A percentile compares a stretch with the other conserved stretches of the same genome.
Conservation (phyloP, 73 alveolate genomes). For the Uronychia setigera region DNA sequence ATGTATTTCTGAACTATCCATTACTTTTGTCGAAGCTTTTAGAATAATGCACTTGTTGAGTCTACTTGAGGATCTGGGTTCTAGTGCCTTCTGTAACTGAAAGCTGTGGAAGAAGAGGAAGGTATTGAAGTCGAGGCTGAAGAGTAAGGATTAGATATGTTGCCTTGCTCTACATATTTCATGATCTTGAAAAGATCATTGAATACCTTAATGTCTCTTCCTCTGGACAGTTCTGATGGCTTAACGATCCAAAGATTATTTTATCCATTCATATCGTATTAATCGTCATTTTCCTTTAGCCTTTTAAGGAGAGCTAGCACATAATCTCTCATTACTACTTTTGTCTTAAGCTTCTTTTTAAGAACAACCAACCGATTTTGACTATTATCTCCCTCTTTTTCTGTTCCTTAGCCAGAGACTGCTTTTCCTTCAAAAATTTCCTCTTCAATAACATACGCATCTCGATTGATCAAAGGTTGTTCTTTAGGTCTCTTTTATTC, state of each 20-base stretch:
- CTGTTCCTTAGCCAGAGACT: neutral
- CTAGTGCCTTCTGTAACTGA: too few species aligned
- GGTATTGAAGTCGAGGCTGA: too few species aligned
- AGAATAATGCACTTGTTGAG: neutral
- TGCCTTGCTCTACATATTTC: neutral
- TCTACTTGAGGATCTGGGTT: neutral
- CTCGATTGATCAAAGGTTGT: neutral
- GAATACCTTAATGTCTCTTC: constrained; percentile 4
- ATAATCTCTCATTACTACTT: neutral
- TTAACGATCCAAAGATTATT: neutral
- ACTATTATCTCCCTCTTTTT: neutral
- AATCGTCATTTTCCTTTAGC: neutral
- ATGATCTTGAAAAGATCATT: neutral
- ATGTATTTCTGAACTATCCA: constrained; percentile 92
- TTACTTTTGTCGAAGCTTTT: constrained; percentile 43
- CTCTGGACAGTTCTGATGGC: constrained; percentile 9
- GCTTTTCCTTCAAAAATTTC: neutral
- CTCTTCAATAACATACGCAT: neutral
- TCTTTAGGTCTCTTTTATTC: neutral
- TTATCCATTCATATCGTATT: neutral
- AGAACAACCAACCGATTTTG: too few species aligned
- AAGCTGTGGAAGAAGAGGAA: neutral
- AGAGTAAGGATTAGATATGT: neutral
- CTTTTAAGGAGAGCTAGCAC: neutral
- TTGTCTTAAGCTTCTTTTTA: neutral